A percentile compares a stretch with the other conserved stretches of the same genome.
These are phyloP conservation scores for Scheffersomyces quercinus DNA, from an alignment of 1,139 yeast species.

Conservation along the genomic window DNA sequence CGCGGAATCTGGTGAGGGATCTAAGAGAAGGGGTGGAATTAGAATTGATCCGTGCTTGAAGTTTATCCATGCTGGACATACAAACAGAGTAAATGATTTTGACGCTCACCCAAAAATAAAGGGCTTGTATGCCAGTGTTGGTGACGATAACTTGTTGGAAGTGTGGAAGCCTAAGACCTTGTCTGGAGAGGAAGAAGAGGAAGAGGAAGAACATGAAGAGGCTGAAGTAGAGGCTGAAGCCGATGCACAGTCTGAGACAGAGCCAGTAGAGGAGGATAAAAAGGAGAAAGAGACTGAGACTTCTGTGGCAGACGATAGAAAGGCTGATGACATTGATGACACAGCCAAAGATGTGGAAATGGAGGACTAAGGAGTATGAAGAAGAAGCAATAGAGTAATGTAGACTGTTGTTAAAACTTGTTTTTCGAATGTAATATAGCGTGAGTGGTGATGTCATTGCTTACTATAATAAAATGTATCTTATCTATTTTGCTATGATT, in stretches of 20 bases:
- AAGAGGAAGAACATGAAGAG: conserved; percentile 30
- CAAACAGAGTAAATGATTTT: conserved; percentile 51
- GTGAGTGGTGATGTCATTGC: too few species aligned
- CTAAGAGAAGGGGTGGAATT: conserved; percentile 28
- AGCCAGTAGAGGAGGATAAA: conserved; percentile 18
- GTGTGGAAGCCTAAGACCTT: conserved; percentile 54
- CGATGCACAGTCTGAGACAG: background rate
- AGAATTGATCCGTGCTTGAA: conserved; percentile 60
- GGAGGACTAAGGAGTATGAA: background rate
- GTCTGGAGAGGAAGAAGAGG: conserved; percentile 43
- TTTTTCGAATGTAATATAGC: too few species aligned
- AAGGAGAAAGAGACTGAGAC: conserved; percentile 19
- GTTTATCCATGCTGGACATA: conserved; percentile 63
- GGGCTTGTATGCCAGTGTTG: conserved; percentile 46
- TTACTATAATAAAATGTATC: too few species aligned
- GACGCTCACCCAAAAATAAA: conserved; percentile 50
- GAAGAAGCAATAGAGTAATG: too few species aligned
- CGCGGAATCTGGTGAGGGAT: conserved; percentile 20
- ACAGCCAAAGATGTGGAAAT: conserved; percentile 1
- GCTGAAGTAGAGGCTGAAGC: conserved; percentile 28
- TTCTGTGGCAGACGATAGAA: background rate
- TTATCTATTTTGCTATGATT: too few species aligned
- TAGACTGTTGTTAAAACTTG: too few species aligned
- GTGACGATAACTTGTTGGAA: conserved; percentile 55
- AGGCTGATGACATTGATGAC: too few species aligned